Evolutionary conservation across 2,329 filamentous ascomycete species (phyloP).

Genomic region (Fusarium mangiferae): DNA sequence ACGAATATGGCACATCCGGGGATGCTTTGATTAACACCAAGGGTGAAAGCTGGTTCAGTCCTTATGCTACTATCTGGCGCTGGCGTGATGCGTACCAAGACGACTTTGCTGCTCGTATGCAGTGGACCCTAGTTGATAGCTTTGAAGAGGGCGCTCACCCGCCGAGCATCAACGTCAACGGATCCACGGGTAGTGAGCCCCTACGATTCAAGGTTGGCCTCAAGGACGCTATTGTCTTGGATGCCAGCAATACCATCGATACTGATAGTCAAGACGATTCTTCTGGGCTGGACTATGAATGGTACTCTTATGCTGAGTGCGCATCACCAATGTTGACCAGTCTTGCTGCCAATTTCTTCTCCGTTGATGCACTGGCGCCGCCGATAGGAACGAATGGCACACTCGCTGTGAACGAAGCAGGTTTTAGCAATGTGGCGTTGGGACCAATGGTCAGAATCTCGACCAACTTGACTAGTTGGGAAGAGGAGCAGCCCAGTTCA

Average conservation of each 20-base stretch:
- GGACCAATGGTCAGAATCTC: slow-evolving; percentile 1
- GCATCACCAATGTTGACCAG: background rate
- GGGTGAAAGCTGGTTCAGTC: background rate
- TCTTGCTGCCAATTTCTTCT: background rate
- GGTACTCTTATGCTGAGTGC: slow-evolving; percentile 11
- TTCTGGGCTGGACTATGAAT: background rate
- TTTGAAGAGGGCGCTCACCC: background rate
- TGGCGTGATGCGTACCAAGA: slow-evolving; percentile 23
- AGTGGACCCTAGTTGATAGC: background rate
- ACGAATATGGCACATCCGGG: slow-evolving; percentile 4
- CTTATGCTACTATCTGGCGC: slow-evolving; percentile 11
- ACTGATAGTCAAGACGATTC: background rate
- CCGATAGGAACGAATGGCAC: background rate
- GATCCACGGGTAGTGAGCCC: background rate
- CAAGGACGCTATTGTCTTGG: background rate
- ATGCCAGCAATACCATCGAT: background rate
- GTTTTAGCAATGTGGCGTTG: background rate
- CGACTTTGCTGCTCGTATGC: slow-evolving; percentile 17
- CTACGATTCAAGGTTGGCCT: background rate
- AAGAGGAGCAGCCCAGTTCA: background rate
- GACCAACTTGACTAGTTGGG: background rate
- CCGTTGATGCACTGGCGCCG: background rate
- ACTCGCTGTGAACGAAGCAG: background rate
- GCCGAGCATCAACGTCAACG: background rate
- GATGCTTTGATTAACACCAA: background rate